Conservation (phyloP, 202 grass and related monocot species). For the Musa balbisiana region DNA sequence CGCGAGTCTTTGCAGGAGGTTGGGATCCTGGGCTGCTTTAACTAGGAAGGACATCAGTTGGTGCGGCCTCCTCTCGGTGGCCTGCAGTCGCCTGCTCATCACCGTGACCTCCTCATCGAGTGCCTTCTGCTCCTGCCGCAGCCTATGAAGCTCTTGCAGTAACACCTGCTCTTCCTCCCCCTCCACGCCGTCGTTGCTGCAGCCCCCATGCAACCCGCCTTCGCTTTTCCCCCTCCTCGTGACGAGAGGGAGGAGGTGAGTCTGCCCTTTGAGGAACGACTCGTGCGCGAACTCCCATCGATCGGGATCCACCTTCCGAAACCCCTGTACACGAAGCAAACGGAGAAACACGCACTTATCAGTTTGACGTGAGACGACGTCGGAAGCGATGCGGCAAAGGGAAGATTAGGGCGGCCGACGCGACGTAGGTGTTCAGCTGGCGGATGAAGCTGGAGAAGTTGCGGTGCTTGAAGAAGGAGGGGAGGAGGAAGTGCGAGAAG, state of each 20-base stretch:
- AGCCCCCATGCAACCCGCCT: no score
- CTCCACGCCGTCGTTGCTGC: constrained; percentile 16
- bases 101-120: constrained; percentile 48
- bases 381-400: no score
- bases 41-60: constrained; percentile 67
- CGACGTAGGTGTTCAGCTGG: constrained; percentile 16
- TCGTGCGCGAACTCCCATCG: constrained; percentile 75
- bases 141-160: constrained; percentile 36
- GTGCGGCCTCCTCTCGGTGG: constrained; percentile 53
- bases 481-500: constrained; percentile 59
- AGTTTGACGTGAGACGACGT: background rate
- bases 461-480: constrained; percentile 36
- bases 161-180: constrained; percentile 11
- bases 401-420: no score
- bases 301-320: constrained; percentile 68
- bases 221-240: constrained; percentile 33
- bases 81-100: constrained; percentile 59
- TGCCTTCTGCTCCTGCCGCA: constrained; percentile 53
- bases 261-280: constrained; percentile 56
- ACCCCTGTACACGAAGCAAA: constrained; percentile 30
- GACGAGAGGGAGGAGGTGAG: constrained; percentile 44
- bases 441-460: constrained; percentile 32
- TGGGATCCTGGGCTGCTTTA: constrained; percentile 44
- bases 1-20: constrained; percentile 28
- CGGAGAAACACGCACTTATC: background rate